These are phyloP conservation scores for Solanum phureja DNA, from an alignment of 257 asterid species.

Conservation along the genomic window DNA sequence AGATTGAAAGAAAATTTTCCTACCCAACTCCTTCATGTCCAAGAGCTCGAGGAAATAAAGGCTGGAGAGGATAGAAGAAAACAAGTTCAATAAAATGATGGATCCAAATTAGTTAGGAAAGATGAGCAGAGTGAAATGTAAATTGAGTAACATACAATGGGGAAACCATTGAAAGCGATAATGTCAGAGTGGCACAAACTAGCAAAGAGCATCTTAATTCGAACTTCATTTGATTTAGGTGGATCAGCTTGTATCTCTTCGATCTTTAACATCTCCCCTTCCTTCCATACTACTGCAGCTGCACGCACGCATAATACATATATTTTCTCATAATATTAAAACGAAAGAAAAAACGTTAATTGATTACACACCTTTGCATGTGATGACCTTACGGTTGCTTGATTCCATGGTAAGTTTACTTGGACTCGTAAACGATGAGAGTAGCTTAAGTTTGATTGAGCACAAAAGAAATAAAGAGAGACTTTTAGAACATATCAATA, in stretches of 20 bases:
- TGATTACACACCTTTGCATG: not conserved
- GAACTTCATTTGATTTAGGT: slow-evolving; percentile 43
- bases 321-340: not conserved
- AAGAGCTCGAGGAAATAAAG: slow-evolving; percentile 32
- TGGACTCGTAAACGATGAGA: not conserved
- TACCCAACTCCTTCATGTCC: slow-evolving; percentile 18
- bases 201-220: slow-evolving; percentile 47
- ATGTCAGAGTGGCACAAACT: slow-evolving; percentile 61
- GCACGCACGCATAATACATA: not conserved
- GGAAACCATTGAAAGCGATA: slow-evolving; percentile 39
- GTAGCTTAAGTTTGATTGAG: not conserved
- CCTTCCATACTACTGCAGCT: slow-evolving; percentile 49
- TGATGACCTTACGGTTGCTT: not conserved
- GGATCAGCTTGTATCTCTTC: slow-evolving; percentile 46
- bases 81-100: not conserved
- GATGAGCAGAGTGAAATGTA: not conserved
- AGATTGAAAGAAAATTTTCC: not conserved
- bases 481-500: not conserved
- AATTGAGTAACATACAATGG: slow-evolving; percentile 14
- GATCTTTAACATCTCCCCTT: slow-evolving; percentile 31
- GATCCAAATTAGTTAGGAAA: not conserved
- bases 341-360: not conserved
- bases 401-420: not conserved
- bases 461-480: not conserved
- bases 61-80: slow-evolving; percentile 6